These are phyloP conservation scores for Phanerochaete carnosa DNA, from an alignment of 768 basidiomycete species.

Conservation along the genomic window DNA sequence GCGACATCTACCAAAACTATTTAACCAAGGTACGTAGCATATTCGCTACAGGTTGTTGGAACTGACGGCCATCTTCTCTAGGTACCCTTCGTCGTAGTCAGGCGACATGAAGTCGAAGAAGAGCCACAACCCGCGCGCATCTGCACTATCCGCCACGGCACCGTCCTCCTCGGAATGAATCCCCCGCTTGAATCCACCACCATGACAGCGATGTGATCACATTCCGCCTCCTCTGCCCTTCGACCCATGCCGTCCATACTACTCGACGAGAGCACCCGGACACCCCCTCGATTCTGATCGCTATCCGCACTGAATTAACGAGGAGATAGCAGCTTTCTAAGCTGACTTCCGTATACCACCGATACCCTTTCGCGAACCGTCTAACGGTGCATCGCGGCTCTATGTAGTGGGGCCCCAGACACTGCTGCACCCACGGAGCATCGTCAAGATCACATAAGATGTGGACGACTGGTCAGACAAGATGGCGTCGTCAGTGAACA, in stretches of 20 bases:
- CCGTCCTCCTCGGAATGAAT: slow-evolving; percentile 78
- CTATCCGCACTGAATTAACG: slow-evolving; percentile 30
- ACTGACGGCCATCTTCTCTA: slow-evolving; percentile 27
- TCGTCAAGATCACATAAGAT: slow-evolving; percentile 63
- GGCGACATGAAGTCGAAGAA: slow-evolving; percentile 33
- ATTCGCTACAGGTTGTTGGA: slow-evolving; percentile 1
- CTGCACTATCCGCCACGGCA: slow-evolving; percentile 82
- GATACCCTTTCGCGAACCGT: background rate
- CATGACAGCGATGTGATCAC: slow-evolving; percentile 29
- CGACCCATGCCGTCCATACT: slow-evolving; percentile 57
- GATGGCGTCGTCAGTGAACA: background rate
- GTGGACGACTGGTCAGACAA: slow-evolving; percentile 35
- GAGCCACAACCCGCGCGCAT: slow-evolving; percentile 65
- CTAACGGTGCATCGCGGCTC: slow-evolving; percentile 7
- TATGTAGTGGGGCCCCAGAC: slow-evolving; percentile 29
- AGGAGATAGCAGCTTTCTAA: slow-evolving; percentile 17
- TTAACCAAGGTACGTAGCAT: slow-evolving; percentile 72
- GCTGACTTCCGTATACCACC: slow-evolving; percentile 15
- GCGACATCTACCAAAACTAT: slow-evolving; percentile 77
- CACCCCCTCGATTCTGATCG: background rate
- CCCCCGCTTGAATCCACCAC: slow-evolving; percentile 2
- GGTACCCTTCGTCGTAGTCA: slow-evolving; percentile 80
- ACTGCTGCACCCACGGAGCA: slow-evolving; percentile 51
- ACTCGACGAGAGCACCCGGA: slow-evolving; percentile 17
- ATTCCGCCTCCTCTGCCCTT: slow-evolving; percentile 48